phyloP scores from a whole-genome alignment of 2,329 filamentous ascomycete genomes.

The Magnaporthiopsis rhizophila region DNA sequence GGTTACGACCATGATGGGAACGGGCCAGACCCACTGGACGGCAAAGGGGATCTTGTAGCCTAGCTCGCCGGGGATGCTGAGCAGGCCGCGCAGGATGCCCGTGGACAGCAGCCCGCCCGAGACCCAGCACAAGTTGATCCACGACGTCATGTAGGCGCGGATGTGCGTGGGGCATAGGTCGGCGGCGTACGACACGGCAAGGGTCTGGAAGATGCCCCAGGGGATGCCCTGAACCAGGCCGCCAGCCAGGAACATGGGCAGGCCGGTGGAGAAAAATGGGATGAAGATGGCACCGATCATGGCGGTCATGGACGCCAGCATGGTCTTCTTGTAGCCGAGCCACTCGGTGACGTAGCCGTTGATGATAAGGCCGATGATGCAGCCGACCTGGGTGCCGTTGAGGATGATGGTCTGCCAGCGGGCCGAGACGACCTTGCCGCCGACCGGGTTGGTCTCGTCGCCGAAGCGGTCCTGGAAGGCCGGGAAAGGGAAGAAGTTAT shows the following conservation, averaged over 20 bases:
- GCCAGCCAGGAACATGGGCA: slow-evolving; percentile 13
- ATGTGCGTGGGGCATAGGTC: slow-evolving; percentile 15
- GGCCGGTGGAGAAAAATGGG: slow-evolving; percentile 14
- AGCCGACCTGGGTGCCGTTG: slow-evolving; percentile 45
- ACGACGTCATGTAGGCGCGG: slow-evolving; percentile 13
- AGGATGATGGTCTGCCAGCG: slow-evolving; percentile 49
- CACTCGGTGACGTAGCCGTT: slow-evolving; percentile 44
- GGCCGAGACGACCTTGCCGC: slow-evolving; percentile 32
- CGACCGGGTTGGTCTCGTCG: slow-evolving; percentile 21
- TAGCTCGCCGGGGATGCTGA: slow-evolving; percentile 1
- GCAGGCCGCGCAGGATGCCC: slow-evolving; percentile 14
- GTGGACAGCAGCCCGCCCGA: slow-evolving; percentile 13
- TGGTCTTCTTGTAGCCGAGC: slow-evolving; percentile 42
- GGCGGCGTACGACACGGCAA: slow-evolving; percentile 16
- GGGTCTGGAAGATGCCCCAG: slow-evolving; percentile 15
- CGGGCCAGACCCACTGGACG: slow-evolving; percentile 42
- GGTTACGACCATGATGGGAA: slow-evolving; percentile 34
- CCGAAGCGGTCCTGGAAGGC: slow-evolving; percentile 21
- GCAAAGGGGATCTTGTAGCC: slow-evolving; percentile 27
- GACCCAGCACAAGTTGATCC: slow-evolving; percentile 17
- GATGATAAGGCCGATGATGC: slow-evolving; percentile 46
- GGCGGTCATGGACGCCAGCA: slow-evolving; percentile 35
- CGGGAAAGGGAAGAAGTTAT: slow-evolving; percentile 9
- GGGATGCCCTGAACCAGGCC: slow-evolving; percentile 15
- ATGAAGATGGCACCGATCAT: slow-evolving; percentile 38